Percentiles rank a stretch among this genome's conserved stretches.
Conservation (phyloP, 306 rosid genomes). For the Rosa rugosa region DNA sequence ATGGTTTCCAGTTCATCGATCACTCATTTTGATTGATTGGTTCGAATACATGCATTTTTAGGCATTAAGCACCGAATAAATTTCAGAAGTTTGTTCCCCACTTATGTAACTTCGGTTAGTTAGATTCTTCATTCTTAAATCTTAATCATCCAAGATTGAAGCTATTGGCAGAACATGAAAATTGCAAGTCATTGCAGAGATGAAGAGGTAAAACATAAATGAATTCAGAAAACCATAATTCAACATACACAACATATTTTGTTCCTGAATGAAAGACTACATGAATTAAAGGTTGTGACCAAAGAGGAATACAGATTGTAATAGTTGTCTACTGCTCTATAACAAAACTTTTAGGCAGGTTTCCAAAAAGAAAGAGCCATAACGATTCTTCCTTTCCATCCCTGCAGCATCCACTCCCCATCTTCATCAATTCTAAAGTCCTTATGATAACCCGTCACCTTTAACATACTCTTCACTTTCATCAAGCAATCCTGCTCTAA, state of each 20-base stretch:
- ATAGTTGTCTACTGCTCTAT: background rate
- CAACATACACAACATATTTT: background rate
- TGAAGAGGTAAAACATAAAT: too few relatives aligned
- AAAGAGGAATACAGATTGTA: background rate
- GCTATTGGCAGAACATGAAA: too few relatives aligned
- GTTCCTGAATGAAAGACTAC: background rate
- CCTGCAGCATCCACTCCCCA: slow-evolving; percentile 39
- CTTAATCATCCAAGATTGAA: too few relatives aligned
- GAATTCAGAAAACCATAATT: too few relatives aligned
- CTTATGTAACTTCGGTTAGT: too few relatives aligned
- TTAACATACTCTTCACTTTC: slow-evolving; percentile 12
- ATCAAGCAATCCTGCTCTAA: slow-evolving; percentile 24
- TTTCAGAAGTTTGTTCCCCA: too few relatives aligned
- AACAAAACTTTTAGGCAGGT: slow-evolving; percentile 6
- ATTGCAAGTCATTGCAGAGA: too few relatives aligned
- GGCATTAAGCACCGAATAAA: too few relatives aligned
- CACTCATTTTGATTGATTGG: too few relatives aligned
- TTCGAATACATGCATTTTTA: too few relatives aligned
- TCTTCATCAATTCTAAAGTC: slow-evolving; percentile 35
- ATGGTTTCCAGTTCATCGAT: too few relatives aligned
- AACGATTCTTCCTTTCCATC: slow-evolving; percentile 40
- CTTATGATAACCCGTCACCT: slow-evolving; percentile 26
- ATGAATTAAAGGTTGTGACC: background rate
- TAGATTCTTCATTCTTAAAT: too few relatives aligned
- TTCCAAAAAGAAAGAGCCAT: slow-evolving; percentile 38